Evolutionary conservation across 2,329 filamentous ascomycete genomes (phyloP).

Genomic region (Ceratocystis ficicola): DNA sequence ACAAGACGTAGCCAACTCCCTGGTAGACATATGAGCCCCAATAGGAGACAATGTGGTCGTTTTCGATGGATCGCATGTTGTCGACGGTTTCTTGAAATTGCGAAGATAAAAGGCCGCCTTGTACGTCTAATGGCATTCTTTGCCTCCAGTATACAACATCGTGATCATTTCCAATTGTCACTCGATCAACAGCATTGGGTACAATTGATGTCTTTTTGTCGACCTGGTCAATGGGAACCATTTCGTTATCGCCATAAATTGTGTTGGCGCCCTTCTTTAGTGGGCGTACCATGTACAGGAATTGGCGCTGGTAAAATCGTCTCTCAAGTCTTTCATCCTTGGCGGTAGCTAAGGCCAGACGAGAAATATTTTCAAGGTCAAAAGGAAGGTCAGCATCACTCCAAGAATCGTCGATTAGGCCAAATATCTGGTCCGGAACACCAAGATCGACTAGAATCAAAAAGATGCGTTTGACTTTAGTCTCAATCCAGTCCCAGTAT

Average conservation of each 20-base stretch:
- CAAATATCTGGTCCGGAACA: conserved; percentile 61
- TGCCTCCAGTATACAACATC: conserved; percentile 46
- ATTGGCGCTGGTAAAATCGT: conserved; percentile 60
- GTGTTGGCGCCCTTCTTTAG: conserved; percentile 49
- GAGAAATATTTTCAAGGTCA: conserved; percentile 50
- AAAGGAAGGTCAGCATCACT: conserved; percentile 65
- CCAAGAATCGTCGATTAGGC: conserved; percentile 63
- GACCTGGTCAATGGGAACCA: conserved; percentile 56
- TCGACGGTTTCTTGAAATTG: conserved; percentile 52
- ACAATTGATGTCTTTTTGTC: conserved; percentile 42
- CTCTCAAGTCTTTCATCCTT: conserved; percentile 52
- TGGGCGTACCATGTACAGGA: conserved; percentile 54
- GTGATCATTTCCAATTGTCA: conserved; percentile 51
- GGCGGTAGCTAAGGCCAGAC: conserved; percentile 46
- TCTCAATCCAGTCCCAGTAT: conserved; percentile 66
- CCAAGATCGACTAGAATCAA: conserved; percentile 58
- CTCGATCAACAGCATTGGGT: conserved; percentile 39
- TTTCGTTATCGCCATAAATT: conserved; percentile 53
- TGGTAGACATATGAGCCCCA: conserved; percentile 59
- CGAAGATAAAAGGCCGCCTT: conserved; percentile 36
- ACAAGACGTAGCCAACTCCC: conserved; percentile 51
- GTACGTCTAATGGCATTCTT: conserved; percentile 35
- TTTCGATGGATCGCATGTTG: conserved; percentile 45
- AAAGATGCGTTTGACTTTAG: conserved; percentile 57
- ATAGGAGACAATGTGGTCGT: conserved; percentile 58